These are phyloP conservation scores for Apiotrichum akiyoshidainum DNA, from an alignment of 1,284 basidiomycete species.

Conservation along the genomic window DNA sequence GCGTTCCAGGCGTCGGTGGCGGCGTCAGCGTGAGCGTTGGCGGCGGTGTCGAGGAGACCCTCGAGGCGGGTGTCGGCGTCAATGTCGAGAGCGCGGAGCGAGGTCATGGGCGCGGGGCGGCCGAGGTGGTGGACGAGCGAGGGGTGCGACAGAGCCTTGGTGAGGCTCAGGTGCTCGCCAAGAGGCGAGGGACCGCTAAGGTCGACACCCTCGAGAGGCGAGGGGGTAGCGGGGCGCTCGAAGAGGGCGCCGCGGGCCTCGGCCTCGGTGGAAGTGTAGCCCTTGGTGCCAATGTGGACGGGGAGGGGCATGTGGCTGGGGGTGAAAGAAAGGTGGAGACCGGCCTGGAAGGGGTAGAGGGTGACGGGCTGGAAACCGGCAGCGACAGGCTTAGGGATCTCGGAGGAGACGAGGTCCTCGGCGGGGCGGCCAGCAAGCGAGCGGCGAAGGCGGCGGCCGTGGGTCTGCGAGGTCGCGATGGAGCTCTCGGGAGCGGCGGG, in stretches of 20 bases:
- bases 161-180: constrained; percentile 18
- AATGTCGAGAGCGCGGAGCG: constrained; percentile 12
- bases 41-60: constrained; percentile 9
- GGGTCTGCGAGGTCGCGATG: constrained; percentile 2
- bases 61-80: constrained; percentile 18
- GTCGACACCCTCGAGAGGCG: constrained; percentile 8
- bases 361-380: constrained; percentile 11
- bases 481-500: constrained; percentile 4
- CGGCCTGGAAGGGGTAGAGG: constrained; percentile 21
- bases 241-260: constrained; percentile 5
- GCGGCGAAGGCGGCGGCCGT: constrained; percentile 21
- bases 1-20: constrained; percentile 14
- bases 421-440: constrained; percentile 10
- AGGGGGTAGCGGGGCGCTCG: constrained; percentile 11
- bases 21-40: constrained; percentile 1
- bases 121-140: constrained; percentile 18
- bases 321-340: constrained; percentile 34
- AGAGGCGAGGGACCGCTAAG: constrained; percentile 5
- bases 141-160: constrained; percentile 19
- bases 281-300: constrained; percentile 28
- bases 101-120: constrained; percentile 1
- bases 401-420: constrained; percentile 13
- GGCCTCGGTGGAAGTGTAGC: constrained; percentile 5
- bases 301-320: constrained; percentile 37
- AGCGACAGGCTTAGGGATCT: constrained; percentile 7